These are phyloP conservation scores for Agaricus blazei DNA, from an alignment of 768 basidiomycete genomes.

Conservation along the genomic window DNA sequence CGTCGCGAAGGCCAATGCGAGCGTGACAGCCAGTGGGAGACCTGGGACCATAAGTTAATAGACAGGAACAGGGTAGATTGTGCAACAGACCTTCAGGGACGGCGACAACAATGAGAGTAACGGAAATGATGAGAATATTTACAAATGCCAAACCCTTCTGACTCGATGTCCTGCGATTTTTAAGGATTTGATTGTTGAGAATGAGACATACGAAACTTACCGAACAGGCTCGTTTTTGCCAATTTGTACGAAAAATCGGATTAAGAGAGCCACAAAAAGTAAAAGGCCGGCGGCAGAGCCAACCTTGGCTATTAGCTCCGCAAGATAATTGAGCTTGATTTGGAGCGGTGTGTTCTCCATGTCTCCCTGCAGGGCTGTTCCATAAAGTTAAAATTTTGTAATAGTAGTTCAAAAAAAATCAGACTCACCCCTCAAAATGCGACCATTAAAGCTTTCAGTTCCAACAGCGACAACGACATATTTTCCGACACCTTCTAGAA, in stretches of 20 bases:
- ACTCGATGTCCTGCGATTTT: conserved; percentile 49
- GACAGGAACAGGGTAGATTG: conserved; percentile 2
- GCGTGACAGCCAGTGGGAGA: conserved; percentile 90
- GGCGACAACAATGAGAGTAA: conserved; percentile 63
- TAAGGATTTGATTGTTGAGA: background rate
- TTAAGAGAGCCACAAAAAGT: conserved; percentile 83
- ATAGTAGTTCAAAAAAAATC: background rate
- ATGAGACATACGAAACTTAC: conserved; percentile 24
- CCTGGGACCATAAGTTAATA: conserved; percentile 35
- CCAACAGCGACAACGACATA: conserved; percentile 95
- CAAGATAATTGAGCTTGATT: conserved; percentile 88
- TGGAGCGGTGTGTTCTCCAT: conserved; percentile 90
- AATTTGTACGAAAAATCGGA: conserved; percentile 91
- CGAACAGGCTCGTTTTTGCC: conserved; percentile 53
- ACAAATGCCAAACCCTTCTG: conserved; percentile 89
- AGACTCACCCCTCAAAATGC: conserved; percentile 91
- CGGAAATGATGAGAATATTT: conserved; percentile 90
- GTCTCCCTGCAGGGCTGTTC: conserved; percentile 77
- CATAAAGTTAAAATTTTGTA: background rate
- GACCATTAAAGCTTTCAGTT: conserved; percentile 88
- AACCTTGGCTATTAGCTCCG: conserved; percentile 91
- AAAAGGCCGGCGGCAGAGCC: conserved; percentile 78
- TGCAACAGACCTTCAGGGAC: conserved; percentile 37
- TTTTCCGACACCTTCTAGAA: conserved; percentile 88
- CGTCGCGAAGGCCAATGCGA: conserved; percentile 95